Base-by-base conservation (phyloP, 805 yeast genomes). In the Starmerella tilneyi region DNA sequence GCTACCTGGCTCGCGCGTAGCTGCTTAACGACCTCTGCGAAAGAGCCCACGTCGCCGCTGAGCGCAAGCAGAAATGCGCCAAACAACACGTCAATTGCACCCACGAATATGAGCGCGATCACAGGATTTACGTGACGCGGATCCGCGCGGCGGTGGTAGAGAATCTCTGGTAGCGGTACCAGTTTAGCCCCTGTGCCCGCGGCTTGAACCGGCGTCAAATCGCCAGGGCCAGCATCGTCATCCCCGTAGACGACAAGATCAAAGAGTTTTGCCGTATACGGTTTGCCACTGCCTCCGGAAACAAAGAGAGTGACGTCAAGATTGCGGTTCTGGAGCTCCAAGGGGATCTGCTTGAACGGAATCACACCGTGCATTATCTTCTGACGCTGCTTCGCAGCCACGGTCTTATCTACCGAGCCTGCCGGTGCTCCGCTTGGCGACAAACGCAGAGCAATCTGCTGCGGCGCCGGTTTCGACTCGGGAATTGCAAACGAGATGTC, bases 131-230 rank as follows among this genome's bases (percentile, higher is more conserved):
- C 77, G 28, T 78, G 74, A 27, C 62, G 62, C 17, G 78, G 75
- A n/a, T 72, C 73, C 4, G 63, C 59, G 45, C 68, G 70, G 66
- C 84, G 85, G 29, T 63, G 59, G 61, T 83, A 85, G 51, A 61
- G 62, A 52, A 84, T 80, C 62, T 80, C 86, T 2, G 78, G 74
- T 58, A 70, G 61, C 12, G 71, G 60, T 2, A 72, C 80, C 20
- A 57, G 47, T 21, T 23, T 23, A 11, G 41, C 27, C 16, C 46
- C 45, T 11, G 35, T 17, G 24, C 49, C 48, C 32, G 41, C 32
- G 12, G 28, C 26, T 24, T 33, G 43, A 11, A 51, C 22, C 8
- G 46, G 43, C 24, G 39, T 41, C 7, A 19, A 26, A 9, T 13
- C 19, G 26, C 30, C 39, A n/a, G n/a, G 17, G 43, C 43, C n/a